Conservation (phyloP, 805 yeast species). For the Starmerella davenportii region DNA sequence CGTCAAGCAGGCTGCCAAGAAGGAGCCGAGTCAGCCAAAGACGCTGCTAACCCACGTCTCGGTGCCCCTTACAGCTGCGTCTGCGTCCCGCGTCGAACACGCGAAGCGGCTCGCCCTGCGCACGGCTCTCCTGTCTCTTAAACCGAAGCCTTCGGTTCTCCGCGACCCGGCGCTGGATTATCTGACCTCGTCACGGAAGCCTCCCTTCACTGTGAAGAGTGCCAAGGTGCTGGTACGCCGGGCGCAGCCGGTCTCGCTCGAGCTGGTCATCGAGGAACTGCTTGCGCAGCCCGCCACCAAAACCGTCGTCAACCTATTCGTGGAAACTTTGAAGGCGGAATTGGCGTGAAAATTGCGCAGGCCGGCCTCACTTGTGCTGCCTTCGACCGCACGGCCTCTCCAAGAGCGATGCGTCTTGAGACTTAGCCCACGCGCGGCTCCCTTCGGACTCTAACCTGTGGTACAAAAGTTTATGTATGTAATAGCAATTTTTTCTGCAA, state of each 20-base stretch:
- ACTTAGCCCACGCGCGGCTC: no score
- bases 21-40: slow-evolving; percentile 14
- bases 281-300: no score
- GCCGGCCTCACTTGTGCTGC: no score
- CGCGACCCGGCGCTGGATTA: slow-evolving; percentile 46
- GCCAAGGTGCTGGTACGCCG: slow-evolving; percentile 9
- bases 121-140: slow-evolving; percentile 26
- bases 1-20: slow-evolving; percentile 10
- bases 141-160: slow-evolving; percentile 25
- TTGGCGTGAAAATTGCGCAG: no score
- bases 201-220: slow-evolving; percentile 26
- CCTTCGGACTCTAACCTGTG: no score
- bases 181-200: slow-evolving; percentile 29
- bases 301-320: not conserved
- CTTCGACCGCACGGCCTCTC: no score
- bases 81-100: slow-evolving; percentile 19
- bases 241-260: slow-evolving; percentile 12
- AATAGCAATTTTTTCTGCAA: no score
- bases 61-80: slow-evolving; percentile 5
- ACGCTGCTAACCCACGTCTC: slow-evolving; percentile 6
- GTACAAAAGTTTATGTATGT: no score
- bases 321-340: no score
- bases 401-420: no score
- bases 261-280: slow-evolving; percentile 12
- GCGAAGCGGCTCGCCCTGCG: slow-evolving; percentile 31